Percentiles rank a stretch among this genome's conserved stretches.
These are phyloP conservation scores for Garcia nutans DNA, from an alignment of 345 rosid genomes.

Conservation along the genomic window DNA sequence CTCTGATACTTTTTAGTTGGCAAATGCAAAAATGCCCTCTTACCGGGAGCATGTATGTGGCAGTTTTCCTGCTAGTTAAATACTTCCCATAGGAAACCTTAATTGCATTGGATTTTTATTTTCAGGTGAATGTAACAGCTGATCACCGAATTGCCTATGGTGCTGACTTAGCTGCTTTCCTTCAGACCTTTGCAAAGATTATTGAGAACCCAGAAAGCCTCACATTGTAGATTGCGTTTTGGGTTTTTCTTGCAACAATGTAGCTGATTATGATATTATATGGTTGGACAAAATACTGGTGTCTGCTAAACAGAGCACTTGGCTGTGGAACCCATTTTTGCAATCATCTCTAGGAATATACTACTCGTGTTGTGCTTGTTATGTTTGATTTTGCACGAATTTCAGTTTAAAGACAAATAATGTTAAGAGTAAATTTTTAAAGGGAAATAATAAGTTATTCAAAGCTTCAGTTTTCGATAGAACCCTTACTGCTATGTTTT, in stretches of 20 bases:
- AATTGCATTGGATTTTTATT: slow-evolving; percentile 12
- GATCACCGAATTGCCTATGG: slow-evolving; percentile 91
- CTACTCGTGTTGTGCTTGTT: slow-evolving; percentile 19
- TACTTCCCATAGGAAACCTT: background rate
- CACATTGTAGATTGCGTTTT: slow-evolving; percentile 49
- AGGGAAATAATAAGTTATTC: slow-evolving; percentile 21
- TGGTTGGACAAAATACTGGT: slow-evolving; percentile 1
- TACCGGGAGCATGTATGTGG: background rate
- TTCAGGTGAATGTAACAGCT: slow-evolving; percentile 93
- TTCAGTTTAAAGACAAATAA: slow-evolving; percentile 5
- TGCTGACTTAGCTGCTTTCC: slow-evolving; percentile 93
- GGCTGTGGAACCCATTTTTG: slow-evolving; percentile 23
- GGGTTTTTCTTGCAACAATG: slow-evolving; percentile 9
- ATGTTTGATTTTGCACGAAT: slow-evolving; percentile 8
- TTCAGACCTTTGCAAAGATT: slow-evolving; percentile 87
- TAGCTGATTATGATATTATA: slow-evolving; percentile 8
- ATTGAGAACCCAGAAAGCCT: slow-evolving; percentile 80
- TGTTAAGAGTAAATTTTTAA: slow-evolving; percentile 5
- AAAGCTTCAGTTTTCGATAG: slow-evolving; percentile 8
- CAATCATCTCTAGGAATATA: background rate
- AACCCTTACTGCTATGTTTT: background rate
- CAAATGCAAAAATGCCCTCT: background rate
- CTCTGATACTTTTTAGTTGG: background rate
- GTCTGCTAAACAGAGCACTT: slow-evolving; percentile 13
- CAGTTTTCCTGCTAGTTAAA: background rate